Evolutionary conservation across 495 filamentous ascomycete genomes (phyloP).

Genomic region (Lasiosphaeria miniovina): DNA sequence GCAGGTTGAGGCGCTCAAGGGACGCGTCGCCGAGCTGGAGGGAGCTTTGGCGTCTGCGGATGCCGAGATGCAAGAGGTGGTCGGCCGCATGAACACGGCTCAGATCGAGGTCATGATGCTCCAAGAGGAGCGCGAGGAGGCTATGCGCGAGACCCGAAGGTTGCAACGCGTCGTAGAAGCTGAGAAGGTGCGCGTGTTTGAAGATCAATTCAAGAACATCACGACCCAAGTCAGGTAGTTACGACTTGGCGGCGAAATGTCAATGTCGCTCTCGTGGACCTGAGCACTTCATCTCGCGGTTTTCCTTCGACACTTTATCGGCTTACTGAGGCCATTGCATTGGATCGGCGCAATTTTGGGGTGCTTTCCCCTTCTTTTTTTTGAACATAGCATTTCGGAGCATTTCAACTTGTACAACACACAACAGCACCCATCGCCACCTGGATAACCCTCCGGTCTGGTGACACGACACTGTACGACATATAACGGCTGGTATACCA

Average conservation of each 20-base stretch:
- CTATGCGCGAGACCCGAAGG: constrained; percentile 74
- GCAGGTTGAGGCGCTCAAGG: constrained; percentile 71
- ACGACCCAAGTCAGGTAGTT: constrained; percentile 22
- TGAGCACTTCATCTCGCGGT: neutral
- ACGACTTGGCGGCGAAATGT: neutral
- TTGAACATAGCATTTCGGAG: constrained; percentile 13
- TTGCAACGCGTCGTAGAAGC: constrained; percentile 58
- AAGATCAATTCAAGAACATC: constrained; percentile 42
- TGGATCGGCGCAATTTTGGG: constrained; percentile 8
- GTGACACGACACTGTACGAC: constrained; percentile 8
- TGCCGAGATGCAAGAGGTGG: constrained; percentile 90
- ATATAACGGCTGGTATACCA: neutral
- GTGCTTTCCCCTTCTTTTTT: neutral
- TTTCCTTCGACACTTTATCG: neutral
- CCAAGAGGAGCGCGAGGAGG: constrained; percentile 88
- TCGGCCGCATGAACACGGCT: constrained; percentile 84
- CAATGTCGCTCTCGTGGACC: neutral
- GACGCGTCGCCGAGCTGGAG: constrained; percentile 66
- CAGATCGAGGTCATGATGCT: constrained; percentile 93
- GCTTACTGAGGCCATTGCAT: constrained; percentile 3
- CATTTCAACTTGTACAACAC: neutral
- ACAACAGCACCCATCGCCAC: constrained; percentile 1
- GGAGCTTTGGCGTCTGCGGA: constrained; percentile 78
- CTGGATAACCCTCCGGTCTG: neutral
- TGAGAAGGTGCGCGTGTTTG: constrained; percentile 45